A percentile compares a stretch with the other conserved stretches of the same genome.
These are phyloP conservation scores for Fomitopsis pulvina DNA, from an alignment of 768 basidiomycete genomes.

Conservation along the genomic window DNA sequence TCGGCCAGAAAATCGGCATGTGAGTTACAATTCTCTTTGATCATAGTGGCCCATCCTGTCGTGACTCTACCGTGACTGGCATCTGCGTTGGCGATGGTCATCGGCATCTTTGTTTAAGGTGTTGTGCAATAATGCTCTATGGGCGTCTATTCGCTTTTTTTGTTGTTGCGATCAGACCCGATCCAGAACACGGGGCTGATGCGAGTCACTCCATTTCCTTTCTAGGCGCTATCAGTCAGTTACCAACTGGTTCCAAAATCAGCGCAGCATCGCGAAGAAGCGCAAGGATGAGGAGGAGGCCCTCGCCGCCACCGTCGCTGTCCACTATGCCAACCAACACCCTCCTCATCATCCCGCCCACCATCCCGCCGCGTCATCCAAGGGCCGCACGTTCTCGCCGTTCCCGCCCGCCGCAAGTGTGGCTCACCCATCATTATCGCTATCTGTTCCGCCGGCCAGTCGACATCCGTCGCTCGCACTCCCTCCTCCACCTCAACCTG, in stretches of 20 bases:
- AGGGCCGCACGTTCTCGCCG: constrained; percentile 19
- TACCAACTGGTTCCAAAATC: constrained; percentile 86
- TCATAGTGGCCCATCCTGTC: neutral
- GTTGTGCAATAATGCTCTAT: neutral
- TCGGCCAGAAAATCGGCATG: constrained; percentile 72
- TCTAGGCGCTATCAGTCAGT: constrained; percentile 72
- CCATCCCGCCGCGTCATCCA: constrained; percentile 14
- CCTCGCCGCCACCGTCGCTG: constrained; percentile 21
- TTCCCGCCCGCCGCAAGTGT: constrained; percentile 24
- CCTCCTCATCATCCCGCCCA: constrained; percentile 18
- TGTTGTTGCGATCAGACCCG: neutral
- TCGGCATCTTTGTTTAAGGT: neutral
- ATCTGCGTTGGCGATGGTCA: neutral
- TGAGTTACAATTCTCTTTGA: constrained; percentile 31
- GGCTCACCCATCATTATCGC: constrained; percentile 21
- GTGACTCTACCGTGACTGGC: neutral
- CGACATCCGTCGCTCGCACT: constrained; percentile 38
- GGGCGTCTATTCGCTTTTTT: neutral
- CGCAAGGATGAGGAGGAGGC: constrained; percentile 51
- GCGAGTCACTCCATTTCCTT: constrained; percentile 13
- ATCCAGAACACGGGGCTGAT: constrained; percentile 12
- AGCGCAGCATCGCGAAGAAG: constrained; percentile 73
- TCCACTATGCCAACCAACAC: too few relatives aligned
- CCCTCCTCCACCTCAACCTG: constrained; percentile 21
- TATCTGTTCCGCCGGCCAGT: constrained; percentile 37